Base-by-base conservation (phyloP, 495 filamentous ascomycete genomes). In the Trichoderma virens region DNA sequence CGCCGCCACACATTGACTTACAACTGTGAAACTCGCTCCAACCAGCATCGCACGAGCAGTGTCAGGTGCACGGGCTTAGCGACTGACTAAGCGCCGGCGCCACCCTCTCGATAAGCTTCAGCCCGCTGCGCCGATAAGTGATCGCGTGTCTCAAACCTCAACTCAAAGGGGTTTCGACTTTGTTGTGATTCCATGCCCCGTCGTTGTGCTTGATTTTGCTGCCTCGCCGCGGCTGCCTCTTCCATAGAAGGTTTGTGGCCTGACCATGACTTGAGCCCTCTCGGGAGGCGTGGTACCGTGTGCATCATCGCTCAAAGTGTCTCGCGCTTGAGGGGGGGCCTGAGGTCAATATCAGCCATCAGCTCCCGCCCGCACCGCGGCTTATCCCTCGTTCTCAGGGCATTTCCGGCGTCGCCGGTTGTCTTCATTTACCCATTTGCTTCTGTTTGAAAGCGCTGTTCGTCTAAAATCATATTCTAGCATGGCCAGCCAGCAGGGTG, bases 401-500 rank as follows among this genome's bases (percentile, higher is more conserved):
- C 27, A 11, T 28, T 28, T 35, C 38, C 31, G 59, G 28, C 31
- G 28, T 35, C 31, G 16, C 59, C 31, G 31, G 23, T 25, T 11
- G 59, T 34, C 9, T 38, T 35, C 16, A 11, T 34, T 18, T 3
- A 30, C 13, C 13, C n/a, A 13, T 38, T 9, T 61, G 7, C 31
- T 25, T 23, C 20, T 30, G 23, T 30, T 56, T 14, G 23, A 56
- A 9, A 7, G 31, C 59, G 11, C 8, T 27, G 9, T 18, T 39
- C 9, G 59, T 39, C 18, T 38, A n/a, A 32, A 63, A 35, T 13
- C 39, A 25, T 28, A 9, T 25, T n/a, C 61, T n/a, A 51, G 14
- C 39, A 63, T 63, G 61, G 61, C 61, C 41, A 63, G 61, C 39
- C 61, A 5, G 16, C 39, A 63, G 18, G 61, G 25, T 63, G 61